These are phyloP conservation scores for Cardamine occulta DNA, from an alignment of 345 rosid genomes.

Conservation along the genomic window DNA sequence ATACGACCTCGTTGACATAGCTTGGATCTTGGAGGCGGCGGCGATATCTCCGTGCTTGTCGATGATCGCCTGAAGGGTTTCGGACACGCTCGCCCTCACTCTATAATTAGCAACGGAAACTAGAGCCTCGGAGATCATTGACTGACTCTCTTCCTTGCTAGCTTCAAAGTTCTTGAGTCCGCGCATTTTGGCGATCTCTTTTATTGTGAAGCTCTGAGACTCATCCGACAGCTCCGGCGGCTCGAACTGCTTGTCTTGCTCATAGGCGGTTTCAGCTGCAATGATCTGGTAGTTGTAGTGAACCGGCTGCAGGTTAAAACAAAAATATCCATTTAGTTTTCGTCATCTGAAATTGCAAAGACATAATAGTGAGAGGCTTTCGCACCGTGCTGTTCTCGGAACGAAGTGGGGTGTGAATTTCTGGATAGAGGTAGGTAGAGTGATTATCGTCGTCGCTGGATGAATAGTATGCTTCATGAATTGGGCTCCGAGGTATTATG, in stretches of 20 bases:
- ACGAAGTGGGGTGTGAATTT: conserved; percentile 27
- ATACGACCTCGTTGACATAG: conserved; percentile 59
- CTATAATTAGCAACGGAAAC: conserved; percentile 70
- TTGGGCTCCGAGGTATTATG: conserved; percentile 8
- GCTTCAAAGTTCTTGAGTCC: conserved; percentile 23
- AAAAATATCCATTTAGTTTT: not conserved
- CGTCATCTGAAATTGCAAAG: not conserved
- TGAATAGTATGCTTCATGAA: conserved; percentile 25
- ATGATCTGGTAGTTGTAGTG: conserved; percentile 33
- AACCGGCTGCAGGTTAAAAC: conserved; percentile 29
- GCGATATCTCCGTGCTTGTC: conserved; percentile 77
- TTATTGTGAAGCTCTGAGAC: conserved; percentile 41
- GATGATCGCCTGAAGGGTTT: conserved; percentile 55
- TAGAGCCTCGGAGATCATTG: conserved; percentile 66
- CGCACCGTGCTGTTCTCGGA: conserved; percentile 33
- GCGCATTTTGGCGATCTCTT: conserved; percentile 40
- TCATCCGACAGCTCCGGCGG: conserved; percentile 43
- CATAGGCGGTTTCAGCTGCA: conserved; percentile 26
- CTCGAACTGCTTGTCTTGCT: conserved; percentile 39
- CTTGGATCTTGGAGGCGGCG: conserved; percentile 59
- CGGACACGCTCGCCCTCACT: conserved; percentile 54
- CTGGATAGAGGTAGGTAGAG: conserved; percentile 41
- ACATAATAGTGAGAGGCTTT: not conserved
- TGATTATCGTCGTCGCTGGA: conserved; percentile 40
- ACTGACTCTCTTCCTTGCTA: conserved; percentile 54